Evolutionary conservation across 371 early-diverging fungal genomes (phyloP), one percentile per base, ranked within the genome.

Genomic region (Mycotypha africana): DNA sequence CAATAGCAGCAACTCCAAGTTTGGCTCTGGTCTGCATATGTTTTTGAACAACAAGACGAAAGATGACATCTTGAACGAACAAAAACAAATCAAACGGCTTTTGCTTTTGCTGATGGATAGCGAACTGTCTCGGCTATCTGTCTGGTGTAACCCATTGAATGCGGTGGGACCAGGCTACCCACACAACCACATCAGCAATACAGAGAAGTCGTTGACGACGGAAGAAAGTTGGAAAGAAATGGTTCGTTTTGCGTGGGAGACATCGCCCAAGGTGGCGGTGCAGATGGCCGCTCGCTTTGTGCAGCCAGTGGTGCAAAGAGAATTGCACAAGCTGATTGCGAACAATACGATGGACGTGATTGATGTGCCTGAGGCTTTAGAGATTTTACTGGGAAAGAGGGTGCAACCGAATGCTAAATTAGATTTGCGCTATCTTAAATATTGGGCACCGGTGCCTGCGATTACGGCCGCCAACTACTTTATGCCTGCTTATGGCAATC

Each of bases 401-500:
- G 40, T 76, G 9, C 42, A 49, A 9, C 61, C 69, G 1, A 62
- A 46, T 45, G 58, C 69, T 7, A 51, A 58, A 16, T 48, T 74
- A 4, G 69, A 75, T 49, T 53, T 79, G 15, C 71, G 62, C 67
- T 86, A 85, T 47, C 63, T 98, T 20, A 60, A 90, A 53, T 95
- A 90, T 62, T 97, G 96, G 96, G 77, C 78, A 3, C 83, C 92
- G 12, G 91, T 94, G 1, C 82, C 97, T n/a, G 95, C 98, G 0
- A 88, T 97, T 51, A 82, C 88, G 0, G 95, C 97, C 6, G 77
- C 90, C 14, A 75, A 84, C 38, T 92, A 81, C 59, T 86, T 85
- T 58, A 71, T 83, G 49, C 83, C 81, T 15, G 63, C 76, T 3
- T 79, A 79, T 51, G 70, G 79, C 34, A 71, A 81, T 47, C 79